Percentiles rank a stretch among this genome's conserved stretches.
Evolutionary conservation across 2,329 filamentous ascomycete species (phyloP).

Genomic region (Fusarium mundagurra): DNA sequence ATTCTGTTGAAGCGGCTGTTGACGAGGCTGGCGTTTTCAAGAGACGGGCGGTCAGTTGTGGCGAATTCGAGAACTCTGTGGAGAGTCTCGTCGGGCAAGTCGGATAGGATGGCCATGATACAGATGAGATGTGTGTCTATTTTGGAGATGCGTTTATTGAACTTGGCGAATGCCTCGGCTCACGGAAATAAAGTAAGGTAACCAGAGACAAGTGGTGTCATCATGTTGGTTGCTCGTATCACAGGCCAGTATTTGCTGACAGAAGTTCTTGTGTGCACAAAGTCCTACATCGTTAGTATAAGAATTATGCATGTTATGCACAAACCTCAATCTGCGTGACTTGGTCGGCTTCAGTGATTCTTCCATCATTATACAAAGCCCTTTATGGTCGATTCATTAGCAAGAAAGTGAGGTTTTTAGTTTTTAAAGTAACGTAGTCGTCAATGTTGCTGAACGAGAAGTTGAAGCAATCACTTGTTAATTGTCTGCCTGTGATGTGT

Average conservation of each 20-base stretch:
- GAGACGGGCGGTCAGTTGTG: fast-evolving
- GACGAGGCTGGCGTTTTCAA: background rate
- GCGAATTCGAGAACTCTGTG: background rate
- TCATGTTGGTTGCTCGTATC: fast-evolving
- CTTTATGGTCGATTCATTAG: background rate
- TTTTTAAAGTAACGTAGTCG: background rate
- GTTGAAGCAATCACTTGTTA: too few species aligned
- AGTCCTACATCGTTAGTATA: background rate
- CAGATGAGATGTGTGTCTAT: fast-evolving
- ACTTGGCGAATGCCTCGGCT: background rate
- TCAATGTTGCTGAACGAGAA: background rate
- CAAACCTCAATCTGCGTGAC: fast-evolving
- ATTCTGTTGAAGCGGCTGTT: background rate
- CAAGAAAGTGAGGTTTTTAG: background rate
- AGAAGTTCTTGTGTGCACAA: background rate
- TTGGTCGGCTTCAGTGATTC: background rate
- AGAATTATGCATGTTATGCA: background rate
- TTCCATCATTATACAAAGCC: background rate
- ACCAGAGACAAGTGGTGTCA: background rate
- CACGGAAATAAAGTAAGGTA: background rate
- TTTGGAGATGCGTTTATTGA: too few species aligned
- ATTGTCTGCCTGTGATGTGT: background rate
- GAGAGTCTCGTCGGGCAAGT: background rate
- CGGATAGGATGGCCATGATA: background rate
- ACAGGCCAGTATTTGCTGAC: background rate